These are phyloP conservation scores for Pouteria campechiana DNA, from an alignment of 179 eudicot species.

Conservation along the genomic window DNA sequence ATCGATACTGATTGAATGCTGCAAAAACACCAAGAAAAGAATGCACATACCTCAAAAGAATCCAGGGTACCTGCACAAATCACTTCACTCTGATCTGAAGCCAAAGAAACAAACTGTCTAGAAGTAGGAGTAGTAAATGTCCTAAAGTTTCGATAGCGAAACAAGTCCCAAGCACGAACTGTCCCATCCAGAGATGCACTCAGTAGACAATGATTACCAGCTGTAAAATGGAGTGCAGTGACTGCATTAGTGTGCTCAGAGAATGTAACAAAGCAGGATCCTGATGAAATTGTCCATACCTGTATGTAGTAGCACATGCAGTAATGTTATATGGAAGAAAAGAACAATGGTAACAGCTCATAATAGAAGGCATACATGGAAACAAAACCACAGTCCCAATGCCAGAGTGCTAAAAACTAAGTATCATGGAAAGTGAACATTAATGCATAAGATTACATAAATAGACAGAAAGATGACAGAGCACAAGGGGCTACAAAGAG, in stretches of 20 bases:
- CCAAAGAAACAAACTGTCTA: slow-evolving; percentile 86
- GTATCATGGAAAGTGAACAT: too few species aligned
- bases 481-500: too few species aligned
- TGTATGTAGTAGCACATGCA: too few species aligned
- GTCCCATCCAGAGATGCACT: slow-evolving; percentile 99
- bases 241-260: slow-evolving; percentile 97
- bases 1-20: background rate
- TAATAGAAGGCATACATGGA: too few species aligned
- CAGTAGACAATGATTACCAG: slow-evolving; percentile 67
- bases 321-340: too few species aligned
- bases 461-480: too few species aligned
- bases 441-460: too few species aligned
- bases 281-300: slow-evolving; percentile 98
- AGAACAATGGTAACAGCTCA: too few species aligned
- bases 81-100: slow-evolving; percentile 94
- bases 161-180: slow-evolving; percentile 93
- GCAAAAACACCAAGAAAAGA: background rate
- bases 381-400: too few species aligned
- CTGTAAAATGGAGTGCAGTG: slow-evolving; percentile 85
- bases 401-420: too few species aligned
- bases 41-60: slow-evolving; percentile 71
- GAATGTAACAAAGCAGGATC: slow-evolving; percentile 88
- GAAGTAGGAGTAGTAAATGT: slow-evolving; percentile 92
- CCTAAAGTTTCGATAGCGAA: slow-evolving; percentile 84
- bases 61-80: slow-evolving; percentile 98